phyloP scores from a whole-genome alignment of 345 rosid genomes.

The Leavenworthia alabamica region DNA sequence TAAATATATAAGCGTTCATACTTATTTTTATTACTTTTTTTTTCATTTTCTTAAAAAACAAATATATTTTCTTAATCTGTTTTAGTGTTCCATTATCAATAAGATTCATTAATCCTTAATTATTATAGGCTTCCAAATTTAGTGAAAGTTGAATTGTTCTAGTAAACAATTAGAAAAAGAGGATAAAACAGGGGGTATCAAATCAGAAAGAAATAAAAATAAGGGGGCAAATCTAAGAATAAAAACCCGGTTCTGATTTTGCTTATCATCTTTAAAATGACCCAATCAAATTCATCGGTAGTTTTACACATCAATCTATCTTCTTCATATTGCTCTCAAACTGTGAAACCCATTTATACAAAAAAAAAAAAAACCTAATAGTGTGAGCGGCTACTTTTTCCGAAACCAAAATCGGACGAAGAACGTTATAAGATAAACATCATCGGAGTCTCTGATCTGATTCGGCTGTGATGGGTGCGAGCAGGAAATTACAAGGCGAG shows the following conservation, averaged over 20 bases:
- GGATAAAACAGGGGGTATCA: neutral
- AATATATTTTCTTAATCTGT: too few species aligned
- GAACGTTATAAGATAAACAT: neutral
- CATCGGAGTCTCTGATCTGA: neutral
- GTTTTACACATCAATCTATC: slow-evolving; percentile 10
- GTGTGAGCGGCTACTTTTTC: too few species aligned
- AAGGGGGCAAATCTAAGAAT: neutral
- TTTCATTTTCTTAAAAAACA: too few species aligned
- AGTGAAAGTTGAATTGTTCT: neutral
- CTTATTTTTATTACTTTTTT: too few species aligned
- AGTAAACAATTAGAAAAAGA: neutral
- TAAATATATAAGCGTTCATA: too few species aligned
- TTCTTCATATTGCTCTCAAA: slow-evolving; percentile 8
- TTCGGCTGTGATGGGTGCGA: slow-evolving; percentile 73
- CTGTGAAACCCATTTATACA: slow-evolving; percentile 20
- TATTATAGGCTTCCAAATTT: too few species aligned
- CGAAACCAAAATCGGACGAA: too few species aligned
- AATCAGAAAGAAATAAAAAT: neutral
- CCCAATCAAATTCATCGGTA: slow-evolving; percentile 20
- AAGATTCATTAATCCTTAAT: too few species aligned
- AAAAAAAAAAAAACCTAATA: too few species aligned
- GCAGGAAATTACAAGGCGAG: slow-evolving; percentile 96
- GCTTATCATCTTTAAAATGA: slow-evolving; percentile 1
- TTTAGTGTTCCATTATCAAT: too few species aligned
- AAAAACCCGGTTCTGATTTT: neutral